phyloP scores from a whole-genome alignment of 768 basidiomycete genomes.

The Leccinum variicolor region DNA sequence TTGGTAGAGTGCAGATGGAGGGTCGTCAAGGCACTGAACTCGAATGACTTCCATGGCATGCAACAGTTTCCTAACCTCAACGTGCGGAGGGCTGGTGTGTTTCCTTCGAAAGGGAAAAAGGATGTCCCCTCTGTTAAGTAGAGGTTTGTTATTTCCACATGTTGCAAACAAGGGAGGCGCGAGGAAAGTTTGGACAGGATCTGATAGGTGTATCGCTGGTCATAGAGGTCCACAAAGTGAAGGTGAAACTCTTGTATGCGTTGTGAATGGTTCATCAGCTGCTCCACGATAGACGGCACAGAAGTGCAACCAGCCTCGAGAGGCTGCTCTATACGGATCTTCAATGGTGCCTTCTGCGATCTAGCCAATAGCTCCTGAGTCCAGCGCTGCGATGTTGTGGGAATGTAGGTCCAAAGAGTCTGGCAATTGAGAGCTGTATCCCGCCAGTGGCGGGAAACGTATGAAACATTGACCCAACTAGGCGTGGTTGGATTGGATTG shows the following conservation, averaged over 20 bases:
- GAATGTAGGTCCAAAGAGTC: background rate
- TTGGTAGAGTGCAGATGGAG: conserved; percentile 32
- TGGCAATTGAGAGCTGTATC: background rate
- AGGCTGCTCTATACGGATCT: background rate
- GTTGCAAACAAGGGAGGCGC: background rate
- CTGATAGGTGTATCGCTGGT: background rate
- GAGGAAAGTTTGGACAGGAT: background rate
- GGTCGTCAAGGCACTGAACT: conserved; percentile 29
- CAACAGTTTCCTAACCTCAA: background rate
- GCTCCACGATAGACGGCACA: background rate
- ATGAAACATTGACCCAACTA: background rate
- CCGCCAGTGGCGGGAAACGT: background rate
- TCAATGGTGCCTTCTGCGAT: conserved; percentile 37
- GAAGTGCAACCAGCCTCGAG: no score
- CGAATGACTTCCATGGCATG: background rate
- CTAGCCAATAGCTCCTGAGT: conserved; percentile 40
- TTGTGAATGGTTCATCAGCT: background rate
- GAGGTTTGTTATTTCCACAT: background rate
- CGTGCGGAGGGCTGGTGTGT: background rate
- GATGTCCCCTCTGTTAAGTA: no score
- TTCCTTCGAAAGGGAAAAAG: background rate
- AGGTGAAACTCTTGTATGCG: background rate
- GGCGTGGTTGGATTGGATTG: background rate
- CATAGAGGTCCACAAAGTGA: background rate
- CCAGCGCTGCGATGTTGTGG: conserved; percentile 32